Base-by-base conservation (phyloP, 345 rosid genomes). In the Physaria fendleri region DNA sequence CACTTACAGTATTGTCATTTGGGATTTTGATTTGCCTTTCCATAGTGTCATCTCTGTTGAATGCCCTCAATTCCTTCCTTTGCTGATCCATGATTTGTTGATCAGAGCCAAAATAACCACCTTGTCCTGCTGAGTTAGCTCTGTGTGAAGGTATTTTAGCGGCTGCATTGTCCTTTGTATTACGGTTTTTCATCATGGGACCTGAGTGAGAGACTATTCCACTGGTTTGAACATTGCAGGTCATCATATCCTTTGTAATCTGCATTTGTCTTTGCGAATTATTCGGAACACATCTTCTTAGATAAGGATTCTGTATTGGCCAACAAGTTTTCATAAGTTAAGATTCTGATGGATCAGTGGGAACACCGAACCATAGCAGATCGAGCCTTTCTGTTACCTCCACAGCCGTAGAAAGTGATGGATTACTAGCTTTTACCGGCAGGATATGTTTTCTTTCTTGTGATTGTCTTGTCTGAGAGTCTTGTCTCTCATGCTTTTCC, bases 21-120 rank as follows among this genome's bases (percentile, higher is more conserved):
- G 65, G 37, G 16, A 64, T 40, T 63, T 57, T 71, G 54, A 27
- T 40, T 63, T 56, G 74, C 51, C 69, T 71, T 11, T 27, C 74
- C 74, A 71, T 71, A 2, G 74, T 63, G 13, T 71, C 74, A 41
- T 65, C 59, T 64, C 74, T 64, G 29, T 25, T 55, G 60, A 63
- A 71, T 8, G 60, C 14, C 48, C 69, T 56, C 64, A 56, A 33
- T 14, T 71, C 64, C 14, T 32, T 35, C 46, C 18, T 56, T 25
- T 70, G 62, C 48, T 59, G 48, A 53, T 43, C 51, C 25, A 44
- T 51, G 9, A 33, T 27, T 28, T 35, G 29, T 56, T 64, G 46
- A 32, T 64, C 46, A 21, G 50, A 22, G 18, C 49, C 64, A 37
- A 12, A 17, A 13, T 64, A 18, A 39, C 52, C 51, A 5, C 58